These are phyloP conservation scores for Rhizopus sp. DNA, from an alignment of 371 early-diverging fungal species.

Conservation along the genomic window DNA sequence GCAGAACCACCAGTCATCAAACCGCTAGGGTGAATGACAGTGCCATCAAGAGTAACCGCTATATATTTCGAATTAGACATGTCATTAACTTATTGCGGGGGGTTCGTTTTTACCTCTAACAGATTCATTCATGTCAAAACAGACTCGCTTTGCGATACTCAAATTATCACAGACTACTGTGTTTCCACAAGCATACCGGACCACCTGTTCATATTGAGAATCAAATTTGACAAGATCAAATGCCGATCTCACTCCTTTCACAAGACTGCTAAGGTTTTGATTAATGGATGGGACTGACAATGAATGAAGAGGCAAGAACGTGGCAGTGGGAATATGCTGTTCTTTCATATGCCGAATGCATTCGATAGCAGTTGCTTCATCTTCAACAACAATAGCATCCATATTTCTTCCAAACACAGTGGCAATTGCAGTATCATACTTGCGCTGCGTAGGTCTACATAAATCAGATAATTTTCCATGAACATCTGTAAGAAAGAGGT, in stretches of 20 bases:
- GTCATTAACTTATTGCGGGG: slow-evolving; percentile 3
- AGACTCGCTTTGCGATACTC: slow-evolving; percentile 83
- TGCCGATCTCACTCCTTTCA: slow-evolving; percentile 82
- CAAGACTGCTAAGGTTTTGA: slow-evolving; percentile 78
- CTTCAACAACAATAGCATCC: slow-evolving; percentile 83
- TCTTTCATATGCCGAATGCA: slow-evolving; percentile 92
- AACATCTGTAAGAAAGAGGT: slow-evolving; percentile 45
- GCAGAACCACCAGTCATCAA: slow-evolving; percentile 90
- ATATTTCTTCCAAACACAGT: slow-evolving; percentile 75
- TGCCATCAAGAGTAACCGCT: slow-evolving; percentile 93
- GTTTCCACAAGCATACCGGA: slow-evolving; percentile 89
- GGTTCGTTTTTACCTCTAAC: slow-evolving; percentile 67
- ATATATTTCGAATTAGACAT: background rate
- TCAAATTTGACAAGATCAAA: slow-evolving; percentile 90
- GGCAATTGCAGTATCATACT: slow-evolving; percentile 88
- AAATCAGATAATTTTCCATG: slow-evolving; percentile 92
- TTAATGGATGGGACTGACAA: slow-evolving; percentile 71
- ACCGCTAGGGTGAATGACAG: slow-evolving; percentile 94
- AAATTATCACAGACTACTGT: slow-evolving; percentile 89
- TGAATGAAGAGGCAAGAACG: slow-evolving; percentile 94
- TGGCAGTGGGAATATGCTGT: slow-evolving; percentile 89
- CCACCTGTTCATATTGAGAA: slow-evolving; percentile 70
- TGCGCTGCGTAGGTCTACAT: slow-evolving; percentile 90
- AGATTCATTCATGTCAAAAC: slow-evolving; percentile 76
- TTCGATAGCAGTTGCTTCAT: slow-evolving; percentile 76